Base-by-base conservation (phyloP, 345 rosid genomes). In the Toxicodendron radicans region DNA sequence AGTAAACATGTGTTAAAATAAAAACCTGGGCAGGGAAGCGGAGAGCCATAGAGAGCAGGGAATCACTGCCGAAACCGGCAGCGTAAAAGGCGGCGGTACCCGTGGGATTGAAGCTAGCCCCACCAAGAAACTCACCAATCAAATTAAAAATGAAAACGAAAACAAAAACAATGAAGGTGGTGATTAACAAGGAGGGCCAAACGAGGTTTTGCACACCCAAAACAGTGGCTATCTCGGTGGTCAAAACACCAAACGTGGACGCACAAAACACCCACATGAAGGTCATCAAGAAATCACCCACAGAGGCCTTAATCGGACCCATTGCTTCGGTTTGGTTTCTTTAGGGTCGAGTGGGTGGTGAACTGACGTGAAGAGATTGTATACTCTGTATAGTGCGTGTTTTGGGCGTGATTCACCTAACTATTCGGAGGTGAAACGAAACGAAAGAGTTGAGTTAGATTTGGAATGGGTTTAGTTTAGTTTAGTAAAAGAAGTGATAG, bases 61-160 rank as follows among this genome's bases (percentile, higher is more conserved):
- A 78, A 81, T 96, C 95, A 49, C 76, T 63, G n/a, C 95, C 89
- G 72, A 91, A 80, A 0, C 97, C 99, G 52, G 84, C 97, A 7
- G 95, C 90, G 65, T 91, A 93, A 76, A 96, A 90, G 58, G 99
- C 78, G 3, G 97, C 97, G 66, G 72, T 96, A 14, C 86, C 97
- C 5, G 92, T 88, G 51, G 99, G 98, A 72, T 93, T 96, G 67
- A 92, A 96, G 81, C 92, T 89, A 74, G 99, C 99, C 2, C 99
- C 99, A 59, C 99, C 97, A 14, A 96, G 85, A 51, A 75, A 68
- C 0, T 20, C 83, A 45, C 82, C 97, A 30, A 96, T 85, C 35
- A 88, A 71, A 18, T 64, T 79, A 59, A 93, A 93, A 57, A 88
- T 41, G 56, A 88, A 85, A 53, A 92, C 86, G 71, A 89, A 93